A percentile compares a stretch with the other conserved stretches of the same genome.
Evolutionary conservation across 2,329 filamentous ascomycete genomes (phyloP).

Genomic region (Colletotrichum ledebouriae): DNA sequence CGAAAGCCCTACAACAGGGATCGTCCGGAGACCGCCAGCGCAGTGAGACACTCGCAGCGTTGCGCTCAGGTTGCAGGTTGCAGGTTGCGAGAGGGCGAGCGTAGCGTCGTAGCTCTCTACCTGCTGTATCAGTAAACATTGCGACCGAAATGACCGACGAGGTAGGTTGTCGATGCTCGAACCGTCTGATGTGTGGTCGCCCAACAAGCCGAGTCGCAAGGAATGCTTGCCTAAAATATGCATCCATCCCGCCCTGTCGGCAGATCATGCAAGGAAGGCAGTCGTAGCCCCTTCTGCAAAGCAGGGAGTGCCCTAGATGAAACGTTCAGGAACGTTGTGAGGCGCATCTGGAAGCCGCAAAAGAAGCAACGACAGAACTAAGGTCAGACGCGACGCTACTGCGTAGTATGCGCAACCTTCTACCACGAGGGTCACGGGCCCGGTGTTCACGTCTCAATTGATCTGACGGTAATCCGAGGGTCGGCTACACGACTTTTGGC

Average conservation of each 20-base stretch:
- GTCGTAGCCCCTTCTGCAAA: neutral
- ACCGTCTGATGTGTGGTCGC: conserved; percentile 6
- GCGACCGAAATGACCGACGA: neutral
- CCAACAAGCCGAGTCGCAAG: neutral
- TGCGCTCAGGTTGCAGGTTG: conserved; percentile 17
- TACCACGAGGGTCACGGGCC: conserved; percentile 13
- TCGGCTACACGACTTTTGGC: neutral
- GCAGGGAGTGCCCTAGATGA: conserved; percentile 6
- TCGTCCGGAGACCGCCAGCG: conserved; percentile 12
- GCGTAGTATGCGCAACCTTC: conserved; percentile 2
- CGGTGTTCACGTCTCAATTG: conserved; percentile 6
- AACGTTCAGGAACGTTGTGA: conserved; percentile 1
- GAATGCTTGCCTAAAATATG: neutral
- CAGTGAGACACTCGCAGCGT: conserved; percentile 4
- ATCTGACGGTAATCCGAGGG: neutral
- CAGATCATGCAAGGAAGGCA: neutral
- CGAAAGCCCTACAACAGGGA: neutral
- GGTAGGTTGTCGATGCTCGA: conserved; percentile 9
- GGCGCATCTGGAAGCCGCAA: conserved; percentile 7
- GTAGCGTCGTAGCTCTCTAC: neutral
- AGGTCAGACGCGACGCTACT: neutral
- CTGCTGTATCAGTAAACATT: neutral
- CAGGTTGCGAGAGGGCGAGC: conserved; percentile 18
- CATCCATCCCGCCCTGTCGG: neutral
- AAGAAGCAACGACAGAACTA: conserved; percentile 13